Evolutionary conservation across 331 rosid species (phyloP).

Genomic region (Malus hybrid): DNA sequence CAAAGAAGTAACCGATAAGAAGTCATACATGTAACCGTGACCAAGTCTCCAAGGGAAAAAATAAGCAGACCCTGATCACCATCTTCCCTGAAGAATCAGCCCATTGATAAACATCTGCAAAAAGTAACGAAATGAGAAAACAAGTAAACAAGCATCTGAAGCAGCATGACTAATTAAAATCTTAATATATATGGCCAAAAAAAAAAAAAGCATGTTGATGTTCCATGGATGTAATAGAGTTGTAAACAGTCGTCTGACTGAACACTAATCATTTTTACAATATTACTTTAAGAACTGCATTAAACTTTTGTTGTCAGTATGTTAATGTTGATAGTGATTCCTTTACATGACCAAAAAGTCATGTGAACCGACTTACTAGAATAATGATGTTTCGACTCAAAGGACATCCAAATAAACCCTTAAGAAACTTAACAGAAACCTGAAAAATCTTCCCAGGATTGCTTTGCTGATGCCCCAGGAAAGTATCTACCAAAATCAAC

Average conservation of each 20-base stretch:
- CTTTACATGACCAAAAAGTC: background rate
- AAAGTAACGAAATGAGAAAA: background rate
- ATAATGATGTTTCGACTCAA: background rate
- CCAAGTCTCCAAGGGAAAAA: constrained; percentile 79
- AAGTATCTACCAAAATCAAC: constrained; percentile 79
- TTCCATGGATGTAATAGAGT: background rate
- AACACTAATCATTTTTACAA: background rate
- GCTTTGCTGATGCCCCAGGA: constrained; percentile 45
- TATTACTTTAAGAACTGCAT: background rate
- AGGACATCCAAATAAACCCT: constrained; percentile 8
- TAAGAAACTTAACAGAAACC: constrained; percentile 27
- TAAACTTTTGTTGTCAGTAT: background rate
- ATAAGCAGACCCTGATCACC: constrained; percentile 69
- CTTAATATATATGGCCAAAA: background rate
- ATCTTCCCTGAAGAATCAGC: constrained; percentile 58
- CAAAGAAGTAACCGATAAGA: constrained; percentile 7
- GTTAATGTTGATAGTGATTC: background rate
- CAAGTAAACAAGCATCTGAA: constrained; percentile 4
- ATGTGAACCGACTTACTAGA: background rate
- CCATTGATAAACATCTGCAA: constrained; percentile 82
- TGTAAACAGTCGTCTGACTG: background rate
- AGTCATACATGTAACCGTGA: constrained; percentile 46
- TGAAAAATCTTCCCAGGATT: constrained; percentile 79
- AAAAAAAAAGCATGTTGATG: background rate
- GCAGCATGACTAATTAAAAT: background rate